Base-by-base conservation (phyloP, 225 moss, liverwort and hornwort genomes). In the Bryum argenteum region DNA sequence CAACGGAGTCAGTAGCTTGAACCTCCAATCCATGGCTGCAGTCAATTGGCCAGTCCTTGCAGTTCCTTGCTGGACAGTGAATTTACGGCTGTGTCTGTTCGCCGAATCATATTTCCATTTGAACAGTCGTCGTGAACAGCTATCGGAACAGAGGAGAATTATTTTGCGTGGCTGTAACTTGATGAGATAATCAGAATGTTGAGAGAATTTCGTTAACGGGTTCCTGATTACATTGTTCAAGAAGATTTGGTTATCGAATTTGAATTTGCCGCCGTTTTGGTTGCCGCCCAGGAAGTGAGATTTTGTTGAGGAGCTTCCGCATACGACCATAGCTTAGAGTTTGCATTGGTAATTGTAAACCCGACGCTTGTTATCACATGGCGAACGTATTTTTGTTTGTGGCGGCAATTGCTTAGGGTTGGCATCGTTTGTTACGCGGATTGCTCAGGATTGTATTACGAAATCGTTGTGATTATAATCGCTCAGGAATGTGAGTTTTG, bases 51-150 rank as follows among this genome's bases (percentile, higher is more conserved):
- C 6, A 6, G 3, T 14, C 24, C n/a, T n/a, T n/a, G n/a, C n/a
- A 11, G 11, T 55, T 26, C 33, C 28, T n/a, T n/a, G n/a, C n/a
- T 3, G 0, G 0, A n/a, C 23, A 8, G n/a, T 24, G 14, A 28
- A 17, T 44, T 59, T 40, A 50, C 55, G 44, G 33, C 61, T 66
- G 72, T 65, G 75, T 54, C 72, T 54, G 58, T 79, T 79, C 79
- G 70, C 48, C 61, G 50, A 33, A 37, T 44, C 21, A 11, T 28
- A 3, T 14, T 57, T 73, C 21, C 42, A 47, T 65, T 76, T 72
- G 83, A 79, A 79, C 74, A 65, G 79, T 76, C 79, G 67, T 75
- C 48, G 71, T 71, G 79, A 79, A 82, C 24, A 75, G 79, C 72
- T 64, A 47, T 66, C 66, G 53, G 38, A 15, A 57, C 48, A 15